Evolutionary conservation across 768 basidiomycete genomes (phyloP).

Genomic region (Lentinula raphanica): DNA sequence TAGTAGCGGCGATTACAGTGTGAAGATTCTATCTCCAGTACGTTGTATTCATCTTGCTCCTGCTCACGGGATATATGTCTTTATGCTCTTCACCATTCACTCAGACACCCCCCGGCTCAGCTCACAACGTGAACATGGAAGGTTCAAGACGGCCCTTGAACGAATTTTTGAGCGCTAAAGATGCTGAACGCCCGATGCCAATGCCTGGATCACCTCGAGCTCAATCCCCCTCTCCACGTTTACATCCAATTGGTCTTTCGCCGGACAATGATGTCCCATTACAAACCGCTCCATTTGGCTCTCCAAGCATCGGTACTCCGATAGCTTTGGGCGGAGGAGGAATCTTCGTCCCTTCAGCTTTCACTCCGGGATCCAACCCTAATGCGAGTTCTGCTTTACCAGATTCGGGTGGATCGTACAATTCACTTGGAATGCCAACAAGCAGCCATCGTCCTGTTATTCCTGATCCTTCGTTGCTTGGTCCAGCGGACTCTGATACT

Average conservation of each 20-base stretch:
- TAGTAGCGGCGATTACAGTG: background rate
- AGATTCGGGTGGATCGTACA: background rate
- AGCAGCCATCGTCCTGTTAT: constrained; percentile 1
- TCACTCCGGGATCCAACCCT: background rate
- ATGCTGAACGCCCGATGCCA: constrained; percentile 3
- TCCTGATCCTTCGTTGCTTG: constrained; percentile 2
- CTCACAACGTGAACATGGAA: background rate
- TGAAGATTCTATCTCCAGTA: constrained; percentile 1
- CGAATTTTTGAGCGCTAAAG: constrained; percentile 3
- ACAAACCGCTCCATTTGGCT: constrained; percentile 3
- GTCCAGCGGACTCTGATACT: constrained; percentile 1
- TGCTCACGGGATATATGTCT: background rate
- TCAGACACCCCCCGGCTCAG: constrained; percentile 5
- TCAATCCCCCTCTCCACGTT: constrained; percentile 1
- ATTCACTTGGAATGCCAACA: background rate
- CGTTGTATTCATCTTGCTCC: background rate
- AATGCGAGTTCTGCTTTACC: background rate
- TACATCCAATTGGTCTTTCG: background rate
- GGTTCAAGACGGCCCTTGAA: background rate
- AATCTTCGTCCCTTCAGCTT: constrained; percentile 1
- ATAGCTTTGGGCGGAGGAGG: constrained; percentile 1
- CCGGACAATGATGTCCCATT: background rate
- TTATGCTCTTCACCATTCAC: background rate
- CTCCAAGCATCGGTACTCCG: constrained; percentile 2
- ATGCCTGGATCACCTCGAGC: constrained; percentile 2